Base-by-base conservation (phyloP, 257 asterid genomes). In the Solanum virginianum region DNA sequence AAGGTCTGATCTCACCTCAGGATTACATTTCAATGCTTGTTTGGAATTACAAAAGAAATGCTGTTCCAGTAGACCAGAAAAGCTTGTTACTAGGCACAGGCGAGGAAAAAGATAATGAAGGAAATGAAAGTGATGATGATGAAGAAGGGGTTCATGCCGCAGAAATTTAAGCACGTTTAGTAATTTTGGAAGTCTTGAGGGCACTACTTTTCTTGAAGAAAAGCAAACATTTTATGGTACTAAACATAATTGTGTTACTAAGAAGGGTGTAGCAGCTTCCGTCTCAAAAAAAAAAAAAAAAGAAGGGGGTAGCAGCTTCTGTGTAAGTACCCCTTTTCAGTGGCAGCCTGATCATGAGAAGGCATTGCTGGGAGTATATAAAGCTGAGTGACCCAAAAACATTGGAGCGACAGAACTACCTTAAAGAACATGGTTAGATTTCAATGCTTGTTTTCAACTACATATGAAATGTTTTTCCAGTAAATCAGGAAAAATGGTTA, bases 401-500 rank as follows among this genome's bases (percentile, higher is more conserved):
- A 43, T 89, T 96, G 51, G 97, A 94, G 88, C 97, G 93, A 71
- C 90, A 86, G 26, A 84, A 88, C 13, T 89, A 91, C 89, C 92
- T 94, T 53, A 89, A 84, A 88, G 98, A 96, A 82, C 93, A 91
- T 87, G 98, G 99, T 80, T 89, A 90, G 86, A 90, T 92, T 84
- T 96, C 98, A 11, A 95, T 96, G 98, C 96, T 94, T 41, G 98
- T 96, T 32, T 95, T 97, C 98, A 96, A 94, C 85, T 95, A 95
- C 88, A 95, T 93, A 89, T 90, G 91, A 89, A 95, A 91, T 86
- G 90, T 92, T 74, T 75, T 90, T 80, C 89, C 92, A 81, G 13
- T 88, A n/a, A 91, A 91, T 88, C 90, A 72, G 83, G 65, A 83
- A 18, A 51, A 86, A 85, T 92, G 7, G 86, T 87, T 89, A 9